Percentiles rank a stretch among this genome's conserved stretches.
Evolutionary conservation across 257 asterid genomes (phyloP).

Genomic region (Primulina tabacum): DNA sequence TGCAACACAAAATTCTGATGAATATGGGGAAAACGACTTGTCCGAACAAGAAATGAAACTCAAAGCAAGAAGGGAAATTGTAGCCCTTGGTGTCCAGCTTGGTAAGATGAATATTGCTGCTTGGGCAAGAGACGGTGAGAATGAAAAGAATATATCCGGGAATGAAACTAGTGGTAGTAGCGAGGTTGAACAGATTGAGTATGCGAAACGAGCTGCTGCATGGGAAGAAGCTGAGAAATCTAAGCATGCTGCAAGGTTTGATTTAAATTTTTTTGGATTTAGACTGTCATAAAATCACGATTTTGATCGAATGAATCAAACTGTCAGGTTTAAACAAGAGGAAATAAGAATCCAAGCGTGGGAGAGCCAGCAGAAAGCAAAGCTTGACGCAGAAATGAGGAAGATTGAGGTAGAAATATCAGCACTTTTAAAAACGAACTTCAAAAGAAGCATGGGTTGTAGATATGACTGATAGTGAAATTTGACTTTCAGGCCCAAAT

Average conservation of each 20-base stretch:
- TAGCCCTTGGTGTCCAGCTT: conserved; percentile 85
- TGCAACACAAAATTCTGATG: conserved; percentile 29
- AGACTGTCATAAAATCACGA: neutral
- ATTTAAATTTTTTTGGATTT: neutral
- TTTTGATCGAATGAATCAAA: conserved; percentile 8
- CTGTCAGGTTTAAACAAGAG: conserved; percentile 75
- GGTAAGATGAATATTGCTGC: conserved; percentile 98
- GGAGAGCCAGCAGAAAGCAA: conserved; percentile 93
- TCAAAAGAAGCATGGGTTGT: neutral
- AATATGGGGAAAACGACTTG: conserved; percentile 47
- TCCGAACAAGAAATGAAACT: conserved; percentile 82
- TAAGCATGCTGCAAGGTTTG: conserved; percentile 81
- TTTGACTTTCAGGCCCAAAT: conserved; percentile 44
- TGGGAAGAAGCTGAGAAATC: conserved; percentile 95
- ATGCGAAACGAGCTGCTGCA: conserved; percentile 77
- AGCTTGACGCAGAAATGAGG: conserved; percentile 95
- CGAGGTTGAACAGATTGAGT: conserved; percentile 61
- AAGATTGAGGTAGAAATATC: conserved; percentile 64
- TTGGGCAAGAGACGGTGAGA: conserved; percentile 95
- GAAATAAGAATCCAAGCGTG: conserved; percentile 91
- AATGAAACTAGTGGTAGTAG: conserved; percentile 31
- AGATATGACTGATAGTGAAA: conserved; percentile 10
- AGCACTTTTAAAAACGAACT: conserved; percentile 6
- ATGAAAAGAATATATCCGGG: conserved; percentile 38
- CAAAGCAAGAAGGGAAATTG: conserved; percentile 83